Base-by-base conservation (phyloP, 2,329 filamentous ascomycete genomes). In the Fusarium devonianum region DNA sequence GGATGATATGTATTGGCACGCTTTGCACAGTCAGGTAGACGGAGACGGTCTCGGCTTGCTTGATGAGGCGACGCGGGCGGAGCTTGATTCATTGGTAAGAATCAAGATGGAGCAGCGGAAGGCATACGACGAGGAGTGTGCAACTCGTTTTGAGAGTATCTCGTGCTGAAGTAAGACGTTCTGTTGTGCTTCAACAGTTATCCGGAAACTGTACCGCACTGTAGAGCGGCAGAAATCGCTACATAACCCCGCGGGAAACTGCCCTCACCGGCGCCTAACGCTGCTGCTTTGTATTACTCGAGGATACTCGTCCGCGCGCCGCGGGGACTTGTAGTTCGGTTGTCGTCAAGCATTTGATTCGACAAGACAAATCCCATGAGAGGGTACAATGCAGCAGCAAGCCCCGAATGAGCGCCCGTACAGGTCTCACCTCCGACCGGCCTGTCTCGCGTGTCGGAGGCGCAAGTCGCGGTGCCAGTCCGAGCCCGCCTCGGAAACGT, bases 391-490 rank as follows among this genome's bases (percentile, higher is more conserved):
- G 59, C 49, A 55, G 46, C 49, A 38, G 16, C 42, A 44, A 11
- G 33, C 13, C 25, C 50, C 40, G 4, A 58, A 56, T 42, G 53
- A 56, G 11, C 58, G 83, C 33, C 83, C 83, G 3, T 86, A 86
- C 63, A 74, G 83, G 50, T 86, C 83, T 7, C 83, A 86, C 69
- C 77, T 83, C 52, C 78, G 80, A 28, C 81, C 83, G 38, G 83
- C 83, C 7, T 86, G 84, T 69, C 71, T 82, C 41, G 71, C 82
- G 11, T 87, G 84, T 62, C 76, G 84, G 42, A 78, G 78, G 51
- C 77, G 84, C 51, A 86, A 86, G 65, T 83, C 82, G 2, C 75
- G 84, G 56, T 86, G 84, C 64, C 83, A 82, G 13, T 77, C 82
- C 19, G 81, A 84, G 59, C 69, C 78, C 11, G 74, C 76, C 4